phyloP scores from a whole-genome alignment of 2,329 filamentous ascomycete genomes.

The Colletotrichum sp. region DNA sequence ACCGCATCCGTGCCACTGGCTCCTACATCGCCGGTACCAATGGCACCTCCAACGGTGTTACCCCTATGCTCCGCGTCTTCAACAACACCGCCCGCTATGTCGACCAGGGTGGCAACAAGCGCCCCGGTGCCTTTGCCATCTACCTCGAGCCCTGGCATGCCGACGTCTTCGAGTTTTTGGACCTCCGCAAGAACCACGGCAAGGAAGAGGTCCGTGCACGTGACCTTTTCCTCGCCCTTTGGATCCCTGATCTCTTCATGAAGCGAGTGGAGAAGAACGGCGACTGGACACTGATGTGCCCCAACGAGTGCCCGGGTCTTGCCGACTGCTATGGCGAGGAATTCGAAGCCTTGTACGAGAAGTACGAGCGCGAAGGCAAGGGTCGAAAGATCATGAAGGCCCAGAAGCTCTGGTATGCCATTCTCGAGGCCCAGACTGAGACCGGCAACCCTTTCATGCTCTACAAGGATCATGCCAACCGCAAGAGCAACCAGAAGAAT shows the following conservation, averaged over 20 bases:
- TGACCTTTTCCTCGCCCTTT: constrained; percentile 96
- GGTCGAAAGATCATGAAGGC: constrained; percentile 93
- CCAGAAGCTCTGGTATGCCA: constrained; percentile 99
- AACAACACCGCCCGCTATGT: constrained; percentile 99
- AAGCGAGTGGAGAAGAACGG: constrained; percentile 97
- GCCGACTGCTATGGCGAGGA: constrained; percentile 98
- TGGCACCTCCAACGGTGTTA: constrained; percentile 95
- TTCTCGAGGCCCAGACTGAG: constrained; percentile 97
- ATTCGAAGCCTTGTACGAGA: constrained; percentile 93
- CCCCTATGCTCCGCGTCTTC: constrained; percentile 98
- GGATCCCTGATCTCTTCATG: constrained; percentile 99
- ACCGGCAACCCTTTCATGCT: constrained; percentile 99
- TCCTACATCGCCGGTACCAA: constrained; percentile 99
- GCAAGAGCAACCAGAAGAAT: constrained; percentile 99
- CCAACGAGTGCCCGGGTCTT: constrained; percentile 92
- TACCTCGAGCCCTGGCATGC: constrained; percentile 99
- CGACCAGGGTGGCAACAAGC: constrained; percentile 99
- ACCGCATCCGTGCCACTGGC: constrained; percentile 95
- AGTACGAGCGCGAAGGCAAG: constrained; percentile 86
- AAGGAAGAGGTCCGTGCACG: constrained; percentile 98
- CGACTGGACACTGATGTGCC: constrained; percentile 98
- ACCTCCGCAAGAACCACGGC: constrained; percentile 98
- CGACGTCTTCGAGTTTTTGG: constrained; percentile 96
- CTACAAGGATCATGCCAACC: constrained; percentile 98
- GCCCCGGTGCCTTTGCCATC: constrained; percentile 96